Percentiles rank a stretch among this genome's conserved stretches.
phyloP scores from a whole-genome alignment of 768 basidiomycete species.

The Mycena chlorophos region DNA sequence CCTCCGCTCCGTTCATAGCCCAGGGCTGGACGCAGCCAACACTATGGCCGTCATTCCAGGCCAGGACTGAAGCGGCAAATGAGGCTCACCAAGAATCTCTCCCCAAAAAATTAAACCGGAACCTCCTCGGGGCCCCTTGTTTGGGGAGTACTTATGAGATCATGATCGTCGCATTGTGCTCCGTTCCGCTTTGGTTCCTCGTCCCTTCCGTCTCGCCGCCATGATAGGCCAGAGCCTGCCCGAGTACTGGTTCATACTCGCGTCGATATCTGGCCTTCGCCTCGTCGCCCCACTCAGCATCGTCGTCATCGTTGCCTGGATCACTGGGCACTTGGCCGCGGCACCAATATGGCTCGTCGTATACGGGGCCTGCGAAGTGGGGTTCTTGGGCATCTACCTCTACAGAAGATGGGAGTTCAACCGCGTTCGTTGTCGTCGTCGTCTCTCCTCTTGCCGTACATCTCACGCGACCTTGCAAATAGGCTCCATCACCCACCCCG shows the following conservation, averaged over 20 bases:
- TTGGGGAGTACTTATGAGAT: too few species aligned
- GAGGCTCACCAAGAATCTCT: too few species aligned
- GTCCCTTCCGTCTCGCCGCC: background rate
- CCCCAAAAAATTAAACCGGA: too few species aligned
- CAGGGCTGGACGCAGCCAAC: too few species aligned
- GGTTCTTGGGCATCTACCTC: slow-evolving; percentile 50
- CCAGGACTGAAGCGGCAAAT: too few species aligned
- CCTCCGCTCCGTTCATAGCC: too few species aligned
- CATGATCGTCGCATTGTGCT: too few species aligned
- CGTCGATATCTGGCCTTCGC: slow-evolving; percentile 45
- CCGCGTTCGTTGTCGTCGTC: slow-evolving; percentile 42
- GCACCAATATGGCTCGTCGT: slow-evolving; percentile 29
- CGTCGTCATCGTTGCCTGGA: slow-evolving; percentile 33
- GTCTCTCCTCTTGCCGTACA: slow-evolving; percentile 24
- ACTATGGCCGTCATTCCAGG: too few species aligned
- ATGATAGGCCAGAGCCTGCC: slow-evolving; percentile 51
- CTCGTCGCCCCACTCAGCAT: slow-evolving; percentile 53
- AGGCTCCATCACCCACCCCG: slow-evolving; percentile 37
- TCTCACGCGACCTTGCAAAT: slow-evolving; percentile 10
- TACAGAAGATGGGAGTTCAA: slow-evolving; percentile 45
- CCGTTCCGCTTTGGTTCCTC: background rate
- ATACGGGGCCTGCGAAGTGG: slow-evolving; percentile 44
- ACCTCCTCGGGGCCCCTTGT: too few species aligned
- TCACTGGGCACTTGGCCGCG: slow-evolving; percentile 28
- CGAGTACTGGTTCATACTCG: slow-evolving; percentile 57